Percentiles rank a stretch among this genome's conserved stretches.
Conservation (phyloP, 176 grass and related monocot genomes). For the Saccharum spontaneum region DNA sequence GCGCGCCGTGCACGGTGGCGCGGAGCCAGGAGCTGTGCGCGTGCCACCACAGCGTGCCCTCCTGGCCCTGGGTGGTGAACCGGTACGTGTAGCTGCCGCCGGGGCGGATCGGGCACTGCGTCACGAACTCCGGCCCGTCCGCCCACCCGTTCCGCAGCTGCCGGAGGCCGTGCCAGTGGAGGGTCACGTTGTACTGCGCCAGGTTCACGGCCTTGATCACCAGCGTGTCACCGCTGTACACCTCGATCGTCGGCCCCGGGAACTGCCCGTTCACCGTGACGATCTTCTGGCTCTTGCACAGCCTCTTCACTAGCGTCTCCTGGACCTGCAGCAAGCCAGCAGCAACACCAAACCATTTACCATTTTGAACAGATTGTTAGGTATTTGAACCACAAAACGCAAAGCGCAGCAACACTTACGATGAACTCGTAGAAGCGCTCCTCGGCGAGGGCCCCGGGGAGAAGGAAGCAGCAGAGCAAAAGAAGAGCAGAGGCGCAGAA, state of each 20-base stretch:
- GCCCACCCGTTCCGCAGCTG: constrained; percentile 74
- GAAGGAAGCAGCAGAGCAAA: constrained; percentile 31
- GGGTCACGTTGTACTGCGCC: constrained; percentile 80
- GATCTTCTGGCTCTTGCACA: constrained; percentile 75
- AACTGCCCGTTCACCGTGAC: constrained; percentile 87
- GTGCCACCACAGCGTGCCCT: constrained; percentile 93
- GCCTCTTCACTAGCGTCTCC: constrained; percentile 73
- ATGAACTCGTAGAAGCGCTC: constrained; percentile 84
- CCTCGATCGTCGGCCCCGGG: constrained; percentile 76
- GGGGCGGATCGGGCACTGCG: constrained; percentile 70
- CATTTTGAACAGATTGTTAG: not conserved
- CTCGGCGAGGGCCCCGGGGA: constrained; percentile 50
- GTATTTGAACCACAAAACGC: not conserved
- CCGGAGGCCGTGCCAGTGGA: constrained; percentile 86
- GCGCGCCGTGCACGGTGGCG: constrained; percentile 80
- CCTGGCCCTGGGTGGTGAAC: constrained; percentile 66
- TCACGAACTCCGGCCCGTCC: constrained; percentile 64
- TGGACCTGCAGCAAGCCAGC: constrained; percentile 47
- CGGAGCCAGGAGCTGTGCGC: constrained; percentile 86
- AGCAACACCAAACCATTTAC: not conserved
- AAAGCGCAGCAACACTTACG: constrained; percentile 24
- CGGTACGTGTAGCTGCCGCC: constrained; percentile 75
- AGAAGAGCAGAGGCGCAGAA: constrained; percentile 33
- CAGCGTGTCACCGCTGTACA: constrained; percentile 69
- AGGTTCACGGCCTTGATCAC: constrained; percentile 76